phyloP scores from a whole-genome alignment of 441 rosid species.

The Erodium chrysanthum region DNA sequence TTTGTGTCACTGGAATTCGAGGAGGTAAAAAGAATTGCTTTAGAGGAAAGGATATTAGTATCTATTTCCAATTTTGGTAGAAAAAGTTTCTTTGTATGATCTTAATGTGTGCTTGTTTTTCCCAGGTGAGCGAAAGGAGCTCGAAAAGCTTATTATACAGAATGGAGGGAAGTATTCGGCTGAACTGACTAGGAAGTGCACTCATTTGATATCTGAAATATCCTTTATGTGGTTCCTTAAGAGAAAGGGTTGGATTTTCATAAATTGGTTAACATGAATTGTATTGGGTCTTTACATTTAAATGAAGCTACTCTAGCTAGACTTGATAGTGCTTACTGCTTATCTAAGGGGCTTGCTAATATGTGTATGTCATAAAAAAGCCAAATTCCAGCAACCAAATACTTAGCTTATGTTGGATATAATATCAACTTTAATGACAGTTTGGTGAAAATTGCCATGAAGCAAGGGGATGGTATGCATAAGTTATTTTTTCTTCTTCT shows the following conservation, averaged over 20 bases:
- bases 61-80: background rate
- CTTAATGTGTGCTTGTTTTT: conserved; percentile 18
- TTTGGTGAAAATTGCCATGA: background rate
- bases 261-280: background rate
- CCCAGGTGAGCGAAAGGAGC: conserved; percentile 74
- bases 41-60: background rate
- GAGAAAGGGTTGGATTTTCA: conserved; percentile 13
- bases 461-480: background rate
- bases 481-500: background rate
- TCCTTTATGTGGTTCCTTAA: conserved; percentile 39
- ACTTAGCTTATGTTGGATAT: background rate
- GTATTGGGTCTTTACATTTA: background rate
- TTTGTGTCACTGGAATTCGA: conserved; percentile 65
- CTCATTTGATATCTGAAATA: conserved; percentile 93
- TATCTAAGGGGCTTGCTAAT: background rate
- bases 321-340: conserved; percentile 6
- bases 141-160: conserved; percentile 47
- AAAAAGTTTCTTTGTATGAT: background rate
- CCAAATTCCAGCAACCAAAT: background rate
- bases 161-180: conserved; percentile 88
- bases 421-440: background rate
- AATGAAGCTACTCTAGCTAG: background rate
- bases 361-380: background rate
- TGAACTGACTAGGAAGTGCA: conserved; percentile 75
- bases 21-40: conserved; percentile 43